Evolutionary conservation across 1,284 basidiomycete species (phyloP).

Genomic region (Paramarasmius palmivorus): DNA sequence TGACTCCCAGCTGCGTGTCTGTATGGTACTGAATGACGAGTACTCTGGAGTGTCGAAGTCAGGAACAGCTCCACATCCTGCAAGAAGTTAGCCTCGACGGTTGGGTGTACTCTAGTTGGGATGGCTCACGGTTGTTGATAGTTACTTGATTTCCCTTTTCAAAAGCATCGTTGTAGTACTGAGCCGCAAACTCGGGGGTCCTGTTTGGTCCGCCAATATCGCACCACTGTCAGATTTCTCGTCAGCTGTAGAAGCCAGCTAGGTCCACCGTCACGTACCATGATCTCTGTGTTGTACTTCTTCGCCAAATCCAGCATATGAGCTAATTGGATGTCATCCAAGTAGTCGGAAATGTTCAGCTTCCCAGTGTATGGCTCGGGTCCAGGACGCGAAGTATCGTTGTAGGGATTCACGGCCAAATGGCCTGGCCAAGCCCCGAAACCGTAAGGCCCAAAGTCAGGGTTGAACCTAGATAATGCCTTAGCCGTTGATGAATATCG

Average conservation of each 20-base stretch:
- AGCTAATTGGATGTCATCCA: slow-evolving; percentile 52
- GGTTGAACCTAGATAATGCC: slow-evolving; percentile 50
- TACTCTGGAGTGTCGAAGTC: slow-evolving; percentile 66
- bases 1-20: slow-evolving; percentile 56
- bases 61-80: slow-evolving; percentile 42
- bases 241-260: too few species aligned
- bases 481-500: not conserved
- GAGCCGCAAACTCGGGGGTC: slow-evolving; percentile 45
- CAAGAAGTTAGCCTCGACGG: not conserved
- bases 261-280: slow-evolving; percentile 35
- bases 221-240: too few species aligned
- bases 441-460: slow-evolving; percentile 53
- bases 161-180: slow-evolving; percentile 52
- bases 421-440: slow-evolving; percentile 53
- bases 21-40: slow-evolving; percentile 47
- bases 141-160: slow-evolving; percentile 51
- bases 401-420: slow-evolving; percentile 52
- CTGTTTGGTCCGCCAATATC: slow-evolving; percentile 61
- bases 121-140: slow-evolving; percentile 49
- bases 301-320: slow-evolving; percentile 57
- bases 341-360: slow-evolving; percentile 48
- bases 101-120: not conserved
- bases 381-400: slow-evolving; percentile 40
- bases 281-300: slow-evolving; percentile 54
- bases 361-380: slow-evolving; percentile 57